These are phyloP conservation scores for Aspergillus steynii DNA, from an alignment of 495 filamentous ascomycete genomes.

Conservation along the genomic window DNA sequence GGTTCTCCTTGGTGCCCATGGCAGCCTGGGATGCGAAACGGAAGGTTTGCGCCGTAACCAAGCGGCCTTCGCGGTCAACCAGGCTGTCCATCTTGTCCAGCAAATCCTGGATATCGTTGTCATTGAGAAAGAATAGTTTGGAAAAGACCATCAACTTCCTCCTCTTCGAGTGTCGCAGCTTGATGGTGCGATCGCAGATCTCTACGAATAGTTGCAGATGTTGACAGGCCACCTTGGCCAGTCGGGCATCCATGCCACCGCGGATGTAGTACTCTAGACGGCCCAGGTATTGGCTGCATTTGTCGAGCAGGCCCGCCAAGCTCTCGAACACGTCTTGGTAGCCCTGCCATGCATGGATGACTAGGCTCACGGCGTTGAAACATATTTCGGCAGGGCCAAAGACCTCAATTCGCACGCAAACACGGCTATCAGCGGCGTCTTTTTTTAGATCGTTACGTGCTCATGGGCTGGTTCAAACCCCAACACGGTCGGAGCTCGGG, in stretches of 20 bases:
- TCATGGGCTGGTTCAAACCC: background rate
- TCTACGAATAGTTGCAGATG: conserved; percentile 42
- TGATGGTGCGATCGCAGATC: conserved; percentile 40
- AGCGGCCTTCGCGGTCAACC: conserved; percentile 33
- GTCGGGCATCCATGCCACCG: conserved; percentile 36
- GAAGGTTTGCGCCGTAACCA: conserved; percentile 39
- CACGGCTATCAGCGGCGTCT: background rate
- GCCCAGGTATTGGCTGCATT: conserved; percentile 36
- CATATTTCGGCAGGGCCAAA: conserved; percentile 41
- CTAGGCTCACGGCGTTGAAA: conserved; percentile 39
- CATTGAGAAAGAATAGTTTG: conserved; percentile 38
- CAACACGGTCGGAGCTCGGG: background rate
- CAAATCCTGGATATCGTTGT: conserved; percentile 36
- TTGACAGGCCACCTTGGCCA: conserved; percentile 38
- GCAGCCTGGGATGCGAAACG: conserved; percentile 36
- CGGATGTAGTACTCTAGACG: conserved; percentile 35
- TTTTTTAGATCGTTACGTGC: background rate
- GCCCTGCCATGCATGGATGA: conserved; percentile 43
- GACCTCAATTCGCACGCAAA: conserved; percentile 22
- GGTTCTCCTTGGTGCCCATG: conserved; percentile 31
- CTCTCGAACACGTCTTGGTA: conserved; percentile 40
- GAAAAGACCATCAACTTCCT: conserved; percentile 30
- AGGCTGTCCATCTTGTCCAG: conserved; percentile 38
- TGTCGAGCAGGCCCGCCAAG: conserved; percentile 35
- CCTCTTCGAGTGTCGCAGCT: conserved; percentile 33